Conservation (phyloP, 257 asterid species). For the Nicotiana tabacum region DNA sequence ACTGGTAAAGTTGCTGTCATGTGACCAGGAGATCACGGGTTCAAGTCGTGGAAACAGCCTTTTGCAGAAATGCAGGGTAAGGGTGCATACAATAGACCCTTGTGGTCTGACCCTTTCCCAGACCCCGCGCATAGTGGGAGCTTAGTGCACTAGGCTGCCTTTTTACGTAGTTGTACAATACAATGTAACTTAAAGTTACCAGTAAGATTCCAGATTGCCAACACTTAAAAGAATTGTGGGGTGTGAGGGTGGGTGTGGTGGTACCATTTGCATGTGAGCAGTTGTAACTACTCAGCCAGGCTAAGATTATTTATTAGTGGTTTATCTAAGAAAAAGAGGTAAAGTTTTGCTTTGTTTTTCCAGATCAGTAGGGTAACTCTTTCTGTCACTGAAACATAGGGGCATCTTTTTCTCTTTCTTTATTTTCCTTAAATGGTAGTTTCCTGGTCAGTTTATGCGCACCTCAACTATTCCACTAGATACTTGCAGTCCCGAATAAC, state of each 20-base stretch:
- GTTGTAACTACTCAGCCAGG: constrained; percentile 23
- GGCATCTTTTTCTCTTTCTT: neutral
- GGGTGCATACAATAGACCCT: too few species aligned
- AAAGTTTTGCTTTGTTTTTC: constrained; percentile 19
- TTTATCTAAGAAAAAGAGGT: neutral
- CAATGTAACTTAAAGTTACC: neutral
- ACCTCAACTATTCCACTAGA: too few species aligned
- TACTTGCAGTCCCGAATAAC: too few species aligned
- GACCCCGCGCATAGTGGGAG: too few species aligned
- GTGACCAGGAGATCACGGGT: too few species aligned
- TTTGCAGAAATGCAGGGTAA: too few species aligned
- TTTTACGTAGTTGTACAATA: constrained; percentile 20
- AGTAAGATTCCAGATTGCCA: neutral
- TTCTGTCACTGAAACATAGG: neutral
- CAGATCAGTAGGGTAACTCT: neutral
- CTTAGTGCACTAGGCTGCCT: neutral
- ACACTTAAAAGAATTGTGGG: neutral
- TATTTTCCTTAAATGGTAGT: neutral
- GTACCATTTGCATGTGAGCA: constrained; percentile 37
- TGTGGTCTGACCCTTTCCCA: too few species aligned
- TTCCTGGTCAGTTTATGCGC: too few species aligned
- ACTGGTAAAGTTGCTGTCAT: neutral
- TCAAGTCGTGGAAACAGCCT: too few species aligned
- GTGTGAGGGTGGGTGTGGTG: neutral
- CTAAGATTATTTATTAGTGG: neutral